Evolutionary conservation across 805 yeast genomes (phyloP).

Genomic region (Lipomyces sp.): DNA sequence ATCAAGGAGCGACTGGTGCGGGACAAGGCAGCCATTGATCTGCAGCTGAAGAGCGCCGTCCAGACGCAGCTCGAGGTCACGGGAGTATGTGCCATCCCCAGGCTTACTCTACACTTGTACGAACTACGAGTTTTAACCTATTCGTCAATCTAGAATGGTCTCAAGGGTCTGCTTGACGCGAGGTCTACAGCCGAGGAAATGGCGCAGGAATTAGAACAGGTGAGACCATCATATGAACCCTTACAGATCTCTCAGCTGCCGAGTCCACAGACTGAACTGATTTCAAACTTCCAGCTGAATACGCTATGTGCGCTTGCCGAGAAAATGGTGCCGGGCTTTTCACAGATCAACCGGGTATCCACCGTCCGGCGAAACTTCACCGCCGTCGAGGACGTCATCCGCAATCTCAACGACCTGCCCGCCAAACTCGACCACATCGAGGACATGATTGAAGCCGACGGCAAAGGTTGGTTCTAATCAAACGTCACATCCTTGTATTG

Average conservation of each 20-base stretch:
- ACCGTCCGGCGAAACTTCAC: slow-evolving; percentile 67
- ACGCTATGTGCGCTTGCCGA: slow-evolving; percentile 19
- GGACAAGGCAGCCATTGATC: slow-evolving; percentile 72
- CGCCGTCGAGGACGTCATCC: slow-evolving; percentile 62
- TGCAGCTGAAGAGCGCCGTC: slow-evolving; percentile 69
- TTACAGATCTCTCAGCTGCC: background rate
- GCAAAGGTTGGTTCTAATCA: slow-evolving; percentile 25
- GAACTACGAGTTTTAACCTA: background rate
- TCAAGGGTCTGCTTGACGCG: slow-evolving; percentile 2
- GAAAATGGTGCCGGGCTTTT: slow-evolving; percentile 58
- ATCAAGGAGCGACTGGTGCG: slow-evolving; percentile 38
- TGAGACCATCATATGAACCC: slow-evolving; percentile 3
- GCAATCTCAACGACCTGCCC: slow-evolving; percentile 57
- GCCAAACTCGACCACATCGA: slow-evolving; percentile 51
- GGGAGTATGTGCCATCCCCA: slow-evolving; percentile 34
- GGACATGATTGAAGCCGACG: slow-evolving; percentile 49
- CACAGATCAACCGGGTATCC: slow-evolving; percentile 55
- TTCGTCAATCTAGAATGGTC: slow-evolving; percentile 5
- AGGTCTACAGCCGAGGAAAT: slow-evolving; percentile 46
- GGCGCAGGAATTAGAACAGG: slow-evolving; percentile 44
- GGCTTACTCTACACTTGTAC: background rate
- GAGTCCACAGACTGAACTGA: background rate
- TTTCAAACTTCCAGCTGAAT: slow-evolving; percentile 10
- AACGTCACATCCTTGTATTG: background rate
- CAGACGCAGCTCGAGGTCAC: slow-evolving; percentile 59